Evolutionary conservation across 306 rosid species (phyloP).

Genomic region (Chamaecrista fasciculata): DNA sequence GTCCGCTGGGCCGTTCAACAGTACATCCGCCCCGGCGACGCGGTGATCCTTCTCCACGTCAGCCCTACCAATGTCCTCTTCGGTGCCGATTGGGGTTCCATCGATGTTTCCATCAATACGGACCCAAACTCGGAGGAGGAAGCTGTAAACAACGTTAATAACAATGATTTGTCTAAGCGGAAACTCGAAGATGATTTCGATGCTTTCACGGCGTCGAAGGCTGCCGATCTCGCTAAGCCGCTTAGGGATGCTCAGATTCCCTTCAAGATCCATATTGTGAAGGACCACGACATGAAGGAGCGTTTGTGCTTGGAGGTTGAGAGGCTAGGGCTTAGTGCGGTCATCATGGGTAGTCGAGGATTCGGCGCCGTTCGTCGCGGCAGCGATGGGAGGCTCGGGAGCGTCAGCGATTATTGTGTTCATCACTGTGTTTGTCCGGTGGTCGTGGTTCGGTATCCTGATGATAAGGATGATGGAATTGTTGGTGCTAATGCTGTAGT

Average conservation of each 20-base stretch:
- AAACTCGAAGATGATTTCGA: conserved; percentile 66
- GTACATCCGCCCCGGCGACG: conserved; percentile 78
- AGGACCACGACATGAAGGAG: conserved; percentile 84
- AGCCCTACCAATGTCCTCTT: conserved; percentile 80
- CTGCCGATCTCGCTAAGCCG: conserved; percentile 63
- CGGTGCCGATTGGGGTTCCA: conserved; percentile 83
- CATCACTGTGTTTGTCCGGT: conserved; percentile 83
- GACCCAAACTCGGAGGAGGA: conserved; percentile 23
- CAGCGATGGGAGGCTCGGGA: conserved; percentile 69
- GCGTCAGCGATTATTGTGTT: conserved; percentile 79
- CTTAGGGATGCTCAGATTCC: conserved; percentile 77
- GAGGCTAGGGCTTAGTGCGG: conserved; percentile 72
- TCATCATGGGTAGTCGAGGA: conserved; percentile 84
- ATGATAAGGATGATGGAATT: conserved; percentile 49
- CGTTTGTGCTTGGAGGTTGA: conserved; percentile 74
- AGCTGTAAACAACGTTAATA: neutral
- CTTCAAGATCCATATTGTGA: conserved; percentile 78
- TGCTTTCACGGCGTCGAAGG: conserved; percentile 67
- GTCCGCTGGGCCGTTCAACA: conserved; percentile 79
- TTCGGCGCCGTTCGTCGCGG: conserved; percentile 69
- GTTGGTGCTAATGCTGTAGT: conserved; percentile 29
- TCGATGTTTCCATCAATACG: conserved; percentile 54
- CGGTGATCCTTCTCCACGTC: conserved; percentile 77
- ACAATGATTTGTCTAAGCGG: conserved; percentile 32
- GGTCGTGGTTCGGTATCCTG: conserved; percentile 72